Conservation (phyloP, 2,329 filamentous ascomycete species). For the Colletotrichum godetiae region DNA sequence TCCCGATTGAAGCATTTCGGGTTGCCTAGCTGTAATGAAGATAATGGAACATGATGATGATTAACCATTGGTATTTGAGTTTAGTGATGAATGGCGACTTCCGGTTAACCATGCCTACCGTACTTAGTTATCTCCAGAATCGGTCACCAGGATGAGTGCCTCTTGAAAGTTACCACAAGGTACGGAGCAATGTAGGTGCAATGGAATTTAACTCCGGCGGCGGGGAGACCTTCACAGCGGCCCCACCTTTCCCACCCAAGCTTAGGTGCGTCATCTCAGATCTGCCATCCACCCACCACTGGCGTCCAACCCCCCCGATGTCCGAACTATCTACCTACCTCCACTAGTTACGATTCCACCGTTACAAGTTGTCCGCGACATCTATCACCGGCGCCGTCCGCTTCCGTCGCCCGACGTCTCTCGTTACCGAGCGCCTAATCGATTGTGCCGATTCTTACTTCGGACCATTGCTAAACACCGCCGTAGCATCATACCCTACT, state of each 20-base stretch:
- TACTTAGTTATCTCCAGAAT: too few species aligned
- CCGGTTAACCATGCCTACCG: too few species aligned
- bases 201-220: background rate
- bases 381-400: background rate
- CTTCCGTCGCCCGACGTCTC: background rate
- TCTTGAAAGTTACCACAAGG: too few species aligned
- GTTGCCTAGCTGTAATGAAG: too few species aligned
- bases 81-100: too few species aligned
- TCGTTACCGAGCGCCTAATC: background rate
- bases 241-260: background rate
- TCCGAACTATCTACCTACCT: background rate
- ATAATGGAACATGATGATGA: too few species aligned
- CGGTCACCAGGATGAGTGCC: too few species aligned
- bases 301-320: constrained; percentile 8
- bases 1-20: too few species aligned
- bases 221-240: background rate
- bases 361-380: background rate
- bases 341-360: background rate
- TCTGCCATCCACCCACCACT: background rate
- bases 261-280: background rate
- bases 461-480: background rate
- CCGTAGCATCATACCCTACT: background rate
- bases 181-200: too few species aligned
- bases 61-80: too few species aligned
- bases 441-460: background rate